Base-by-base conservation (phyloP, 352 stramenopile species). In the Pythium dissimile region DNA sequence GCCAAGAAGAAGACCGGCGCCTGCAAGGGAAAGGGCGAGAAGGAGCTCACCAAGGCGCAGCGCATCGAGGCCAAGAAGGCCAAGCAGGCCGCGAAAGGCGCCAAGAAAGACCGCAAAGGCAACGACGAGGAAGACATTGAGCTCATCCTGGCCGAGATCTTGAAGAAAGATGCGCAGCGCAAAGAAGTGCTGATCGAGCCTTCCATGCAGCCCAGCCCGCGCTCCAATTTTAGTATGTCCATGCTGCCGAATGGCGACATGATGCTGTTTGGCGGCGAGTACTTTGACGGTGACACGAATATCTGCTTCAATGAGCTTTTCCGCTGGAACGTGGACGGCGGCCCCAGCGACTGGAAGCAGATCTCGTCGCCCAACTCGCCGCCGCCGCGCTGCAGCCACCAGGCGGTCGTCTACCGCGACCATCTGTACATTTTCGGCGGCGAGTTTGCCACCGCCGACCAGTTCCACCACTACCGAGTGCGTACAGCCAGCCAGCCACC, bases 391-490 rank as follows among this genome's bases (percentile, higher is more conserved):
- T 99, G 96, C 75, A 97, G 93, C 34, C 97, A 99, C 77, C 96
- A 98, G 44, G 75, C 80, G 23, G 94, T 96, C 6, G 90, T 96
- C 28, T 98, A 96, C 71, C 88, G 96, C 64, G 89, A 98, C 69
- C 78, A 94, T 44, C 61, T 99, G 3, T 99, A 99, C 63, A 80
- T 99, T 5, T 98, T 99, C 73, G 97, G 96, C 44, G 97, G 97
- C 24, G 97, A 99, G 71, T 95, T 98, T 54, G 95, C 94, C 2
- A 98, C 91, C 6, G 86, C 90, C 1, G 94, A 99, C 58, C 90
- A 98, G 71, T 99, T 99, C 77, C 90, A 99, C 75, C 97, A 99
- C 78, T 98, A 99, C 73, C 65, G 86, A 23, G 74, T 84, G 65
- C 47, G 64, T 75, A n/a, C 3, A 39, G 6, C 45, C 11, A 26